phyloP scores from a whole-genome alignment of 768 basidiomycete genomes.

The Tremella fuciformis region DNA sequence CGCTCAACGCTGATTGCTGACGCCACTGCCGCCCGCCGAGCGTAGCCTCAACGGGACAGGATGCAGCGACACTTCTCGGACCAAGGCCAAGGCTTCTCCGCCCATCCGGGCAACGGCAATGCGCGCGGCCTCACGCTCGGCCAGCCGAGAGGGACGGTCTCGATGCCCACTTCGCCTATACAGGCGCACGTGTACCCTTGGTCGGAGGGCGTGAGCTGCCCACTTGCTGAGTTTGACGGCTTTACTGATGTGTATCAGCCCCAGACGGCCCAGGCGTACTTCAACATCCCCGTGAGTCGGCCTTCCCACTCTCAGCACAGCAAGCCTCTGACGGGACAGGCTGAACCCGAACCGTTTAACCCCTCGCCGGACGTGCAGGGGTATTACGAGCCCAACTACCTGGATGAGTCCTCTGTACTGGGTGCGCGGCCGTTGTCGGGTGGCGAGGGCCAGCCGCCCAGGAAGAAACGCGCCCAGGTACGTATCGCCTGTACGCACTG shows the following conservation, averaged over 20 bases:
- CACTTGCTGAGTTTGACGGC: not conserved
- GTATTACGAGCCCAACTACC: not conserved
- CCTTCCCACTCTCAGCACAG: not conserved
- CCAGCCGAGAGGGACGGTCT: slow-evolving; percentile 30
- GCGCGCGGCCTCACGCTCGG: not conserved
- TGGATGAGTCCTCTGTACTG: not conserved
- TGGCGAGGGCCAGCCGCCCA: not conserved
- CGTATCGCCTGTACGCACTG: slow-evolving; percentile 50
- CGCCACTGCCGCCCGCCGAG: not conserved
- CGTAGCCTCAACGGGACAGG: not conserved
- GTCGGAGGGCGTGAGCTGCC: slow-evolving; percentile 9
- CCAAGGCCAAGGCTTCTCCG: slow-evolving; percentile 1
- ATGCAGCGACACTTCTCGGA: slow-evolving; percentile 2
- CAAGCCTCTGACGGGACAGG: not conserved
- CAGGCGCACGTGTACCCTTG: not conserved
- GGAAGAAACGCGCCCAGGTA: slow-evolving; percentile 46
- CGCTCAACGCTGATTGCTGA: slow-evolving; percentile 4
- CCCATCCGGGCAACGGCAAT: not conserved
- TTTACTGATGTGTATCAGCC: slow-evolving; percentile 11
- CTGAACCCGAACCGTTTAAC: not conserved
- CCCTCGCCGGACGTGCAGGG: not conserved
- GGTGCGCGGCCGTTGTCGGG: not conserved
- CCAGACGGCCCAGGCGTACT: slow-evolving; percentile 22
- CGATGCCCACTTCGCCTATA: slow-evolving; percentile 32
- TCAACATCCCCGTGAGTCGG: not conserved